Conservation (phyloP, 1,139 yeast species). For the Meyerozyma carpophila region DNA sequence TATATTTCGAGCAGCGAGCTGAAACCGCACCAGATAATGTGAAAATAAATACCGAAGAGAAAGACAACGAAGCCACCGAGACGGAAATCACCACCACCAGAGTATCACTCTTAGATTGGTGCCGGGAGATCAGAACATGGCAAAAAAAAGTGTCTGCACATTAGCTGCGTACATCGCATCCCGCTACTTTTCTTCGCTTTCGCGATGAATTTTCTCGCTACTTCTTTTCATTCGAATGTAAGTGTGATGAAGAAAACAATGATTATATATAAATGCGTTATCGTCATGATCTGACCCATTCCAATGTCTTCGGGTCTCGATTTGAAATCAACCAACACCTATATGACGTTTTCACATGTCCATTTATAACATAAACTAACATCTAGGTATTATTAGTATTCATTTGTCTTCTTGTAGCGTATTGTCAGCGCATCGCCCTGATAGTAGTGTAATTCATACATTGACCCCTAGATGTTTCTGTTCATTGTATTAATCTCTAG, state of each 20-base stretch:
- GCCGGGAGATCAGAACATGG: not conserved
- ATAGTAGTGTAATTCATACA: too few relatives aligned
- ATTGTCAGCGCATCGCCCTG: not conserved
- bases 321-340: constrained; percentile 2
- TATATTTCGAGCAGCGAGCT: constrained; percentile 29
- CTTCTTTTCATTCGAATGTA: not conserved
- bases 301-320: constrained; percentile 1
- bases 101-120: not conserved
- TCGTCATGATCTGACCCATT: constrained; percentile 1
- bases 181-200: not conserved
- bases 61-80: not conserved
- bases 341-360: not conserved
- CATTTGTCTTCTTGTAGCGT: not conserved
- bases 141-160: not conserved
- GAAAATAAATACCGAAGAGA: constrained; percentile 1
- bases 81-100: not conserved
- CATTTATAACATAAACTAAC: not conserved
- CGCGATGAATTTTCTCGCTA: not conserved
- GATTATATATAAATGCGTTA: constrained; percentile 2
- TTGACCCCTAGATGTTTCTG: too few relatives aligned
- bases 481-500: not conserved
- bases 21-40: constrained; percentile 11
- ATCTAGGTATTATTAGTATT: not conserved
- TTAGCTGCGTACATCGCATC: not conserved
- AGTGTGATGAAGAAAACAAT: constrained; percentile 1